phyloP scores from a whole-genome alignment of 202 grass and related monocot genomes.

The Miscanthus sacchariflorus region DNA sequence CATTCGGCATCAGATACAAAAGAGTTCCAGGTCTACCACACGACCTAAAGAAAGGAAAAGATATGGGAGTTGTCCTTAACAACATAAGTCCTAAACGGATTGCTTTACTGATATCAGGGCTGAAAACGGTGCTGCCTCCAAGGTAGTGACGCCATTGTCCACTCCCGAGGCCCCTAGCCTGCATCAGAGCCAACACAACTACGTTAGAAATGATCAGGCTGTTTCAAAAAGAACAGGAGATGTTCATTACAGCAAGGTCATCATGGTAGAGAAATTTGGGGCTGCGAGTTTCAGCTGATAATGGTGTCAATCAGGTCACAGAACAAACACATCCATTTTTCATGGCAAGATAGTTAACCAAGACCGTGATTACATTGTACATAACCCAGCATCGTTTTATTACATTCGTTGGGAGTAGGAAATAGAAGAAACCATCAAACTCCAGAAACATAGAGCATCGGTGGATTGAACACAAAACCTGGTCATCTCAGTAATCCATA shows the following conservation, averaged over 20 bases:
- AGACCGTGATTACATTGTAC: not conserved
- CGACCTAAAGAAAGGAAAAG: not conserved
- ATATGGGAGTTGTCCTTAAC: not conserved
- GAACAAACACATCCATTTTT: not conserved
- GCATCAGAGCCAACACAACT: not conserved
- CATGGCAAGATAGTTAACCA: not conserved
- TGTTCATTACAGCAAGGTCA: not conserved
- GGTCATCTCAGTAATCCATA: not conserved
- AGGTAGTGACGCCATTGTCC: not conserved
- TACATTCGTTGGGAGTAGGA: not conserved
- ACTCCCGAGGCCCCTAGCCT: not conserved
- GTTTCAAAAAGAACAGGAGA: not conserved
- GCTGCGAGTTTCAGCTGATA: not conserved
- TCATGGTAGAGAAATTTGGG: not conserved
- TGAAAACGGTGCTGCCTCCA: not conserved
- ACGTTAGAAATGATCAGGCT: not conserved
- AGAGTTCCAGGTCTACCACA: not conserved
- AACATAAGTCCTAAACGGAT: constrained; percentile 20
- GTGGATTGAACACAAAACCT: not conserved
- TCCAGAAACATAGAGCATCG: not conserved
- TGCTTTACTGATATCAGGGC: not conserved
- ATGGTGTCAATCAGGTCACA: not conserved
- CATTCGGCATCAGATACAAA: constrained; percentile 23
- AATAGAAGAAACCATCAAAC: not conserved
- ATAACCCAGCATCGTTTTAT: not conserved